Base-by-base conservation (phyloP, 306 rosid genomes). In the Trifolium repens region DNA sequence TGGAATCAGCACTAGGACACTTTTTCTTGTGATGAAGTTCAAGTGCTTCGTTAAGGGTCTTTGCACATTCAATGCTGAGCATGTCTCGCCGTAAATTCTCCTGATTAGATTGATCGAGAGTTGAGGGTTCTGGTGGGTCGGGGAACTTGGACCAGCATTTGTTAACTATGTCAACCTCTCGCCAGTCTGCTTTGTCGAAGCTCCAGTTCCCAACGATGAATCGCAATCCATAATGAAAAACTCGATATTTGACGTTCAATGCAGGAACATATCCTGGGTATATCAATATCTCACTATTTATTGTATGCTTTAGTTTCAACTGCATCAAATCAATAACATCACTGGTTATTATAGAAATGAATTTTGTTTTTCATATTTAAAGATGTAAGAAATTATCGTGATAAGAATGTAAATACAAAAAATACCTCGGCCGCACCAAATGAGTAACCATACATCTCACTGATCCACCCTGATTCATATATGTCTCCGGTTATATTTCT, bases 371-470 rank as follows among this genome's bases (percentile, higher is more conserved):
- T 32, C 35, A 32, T 32, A 32, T 32, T 32, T 32, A 32, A 32
- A 32, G 35, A 4, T 4, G 35, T 32, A 32, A 32, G 35, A 32
- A 32, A 32, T 32, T 0, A 32, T 26, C 13, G 46, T 12, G 35
- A 52, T 37, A 84, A 64, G 65, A 55, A 74, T 9, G 63, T 64
- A 65, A 53, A 67, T 72, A 72, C 15, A 64, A 73, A 72, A 72
- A 72, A 37, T 94, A 94, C 99, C 99, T 94, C 99, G 4, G 99
- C 99, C 6, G 99, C 99, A 3, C 96, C 99, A 5, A 94, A 94
- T 44, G 99, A 94, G 85, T 94, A 94, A 44, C 99, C 99, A 78
- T 94, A 94, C 99, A 92, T 94, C 87, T 94, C 99, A 72, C 99
- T 94, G 13, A 92, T 94, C 99, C 99, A 94, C 57, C 99, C 99